These are phyloP conservation scores for Plantago ovata DNA, from an alignment of 257 asterid species.

Conservation along the genomic window DNA sequence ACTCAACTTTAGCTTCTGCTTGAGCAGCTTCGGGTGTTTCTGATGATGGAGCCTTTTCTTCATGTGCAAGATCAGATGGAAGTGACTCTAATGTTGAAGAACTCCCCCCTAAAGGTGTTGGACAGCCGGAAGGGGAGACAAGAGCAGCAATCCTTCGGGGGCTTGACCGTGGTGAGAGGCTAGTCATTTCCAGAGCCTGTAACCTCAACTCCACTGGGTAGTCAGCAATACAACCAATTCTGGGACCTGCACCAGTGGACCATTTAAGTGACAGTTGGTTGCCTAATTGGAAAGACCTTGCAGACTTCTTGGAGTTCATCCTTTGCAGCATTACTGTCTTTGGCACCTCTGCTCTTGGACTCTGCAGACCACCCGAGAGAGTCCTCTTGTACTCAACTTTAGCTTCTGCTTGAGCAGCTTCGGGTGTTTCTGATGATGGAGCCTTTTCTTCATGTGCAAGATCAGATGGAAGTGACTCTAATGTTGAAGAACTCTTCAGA, in stretches of 20 bases:
- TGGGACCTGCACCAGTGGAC: conserved; percentile 92
- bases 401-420: conserved; percentile 32
- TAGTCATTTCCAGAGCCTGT: conserved; percentile 82
- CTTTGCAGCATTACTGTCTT: conserved; percentile 57
- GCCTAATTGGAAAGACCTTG: conserved; percentile 72
- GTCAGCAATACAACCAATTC: conserved; percentile 89
- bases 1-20: conserved; percentile 29
- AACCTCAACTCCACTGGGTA: conserved; percentile 75
- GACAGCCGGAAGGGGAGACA: conserved; percentile 34
- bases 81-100: conserved; percentile 27
- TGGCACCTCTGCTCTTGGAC: conserved; percentile 78
- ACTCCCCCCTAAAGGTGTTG: conserved; percentile 20
- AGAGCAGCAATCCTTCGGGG: conserved; percentile 24
- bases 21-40: conserved; percentile 29
- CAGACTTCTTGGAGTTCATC: conserved; percentile 73
- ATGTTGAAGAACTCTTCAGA: conserved; percentile 12
- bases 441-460: conserved; percentile 32
- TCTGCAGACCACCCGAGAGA: conserved; percentile 83
- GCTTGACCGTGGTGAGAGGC: conserved; percentile 69
- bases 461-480: conserved; percentile 33
- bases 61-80: conserved; percentile 29
- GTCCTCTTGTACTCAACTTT: conserved; percentile 52
- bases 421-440: conserved; percentile 20
- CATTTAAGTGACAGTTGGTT: conserved; percentile 64
- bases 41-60: conserved; percentile 23